Percentiles rank a stretch among this genome's conserved stretches.
Conservation (phyloP, 345 rosid genomes). For the Lepidium didymum region DNA sequence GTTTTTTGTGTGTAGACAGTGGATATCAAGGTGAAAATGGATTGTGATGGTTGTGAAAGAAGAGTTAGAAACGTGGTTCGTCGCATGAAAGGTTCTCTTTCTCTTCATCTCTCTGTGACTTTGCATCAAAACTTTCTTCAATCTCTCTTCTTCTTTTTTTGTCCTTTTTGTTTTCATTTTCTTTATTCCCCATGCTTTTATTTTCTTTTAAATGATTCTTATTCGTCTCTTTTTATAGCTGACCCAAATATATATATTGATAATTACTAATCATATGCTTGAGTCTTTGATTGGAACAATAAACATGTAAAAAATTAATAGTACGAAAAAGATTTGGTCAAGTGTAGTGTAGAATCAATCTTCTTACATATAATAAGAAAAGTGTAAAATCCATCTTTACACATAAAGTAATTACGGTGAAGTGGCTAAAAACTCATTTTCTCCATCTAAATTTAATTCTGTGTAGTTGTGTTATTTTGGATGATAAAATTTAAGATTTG, state of each 20-base stretch:
- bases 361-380: neutral
- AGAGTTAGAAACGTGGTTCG: slow-evolving; percentile 66
- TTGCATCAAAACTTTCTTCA: slow-evolving; percentile 23
- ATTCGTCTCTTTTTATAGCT: slow-evolving; percentile 10
- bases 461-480: too few relatives aligned
- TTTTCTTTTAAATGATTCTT: slow-evolving; percentile 16
- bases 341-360: neutral
- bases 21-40: slow-evolving; percentile 96
- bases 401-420: too few relatives aligned
- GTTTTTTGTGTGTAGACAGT: slow-evolving; percentile 54
- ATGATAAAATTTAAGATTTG: too few relatives aligned
- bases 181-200: slow-evolving; percentile 8
- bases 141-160: neutral
- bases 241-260: neutral
- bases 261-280: slow-evolving; percentile 3
- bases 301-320: neutral
- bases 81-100: slow-evolving; percentile 61
- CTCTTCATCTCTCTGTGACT: slow-evolving; percentile 5
- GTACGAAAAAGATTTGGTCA: neutral
- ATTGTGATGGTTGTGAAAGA: slow-evolving; percentile 97
- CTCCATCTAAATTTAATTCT: too few relatives aligned
- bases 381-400: too few relatives aligned
- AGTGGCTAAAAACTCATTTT: too few relatives aligned
- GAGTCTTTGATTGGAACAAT: neutral
- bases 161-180: slow-evolving; percentile 23